Evolutionary conservation across 192 early-diverging fungal genomes (phyloP), one percentile per base, ranked within the genome.

Genomic region (Ambispora gerdemannii): DNA sequence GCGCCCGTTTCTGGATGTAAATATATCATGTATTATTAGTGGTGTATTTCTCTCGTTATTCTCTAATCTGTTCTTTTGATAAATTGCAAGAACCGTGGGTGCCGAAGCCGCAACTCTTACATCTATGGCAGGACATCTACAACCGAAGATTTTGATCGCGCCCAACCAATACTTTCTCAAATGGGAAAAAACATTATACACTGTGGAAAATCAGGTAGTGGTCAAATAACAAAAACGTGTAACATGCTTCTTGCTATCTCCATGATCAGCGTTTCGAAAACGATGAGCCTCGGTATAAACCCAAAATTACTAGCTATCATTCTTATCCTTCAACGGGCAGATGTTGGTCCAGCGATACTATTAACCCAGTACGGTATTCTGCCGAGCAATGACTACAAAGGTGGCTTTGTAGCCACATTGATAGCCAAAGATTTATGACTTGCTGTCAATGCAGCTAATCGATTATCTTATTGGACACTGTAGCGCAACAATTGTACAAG

Each of bases 341-440:
- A 25, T 94, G 92, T 82, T 98, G 96, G 95, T 87, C 87, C 60
- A 91, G 92, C 34, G 96, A 97, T 62, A 91, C 89, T 3, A 91
- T 94, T 69, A 95, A 96, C 73, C 96, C 95, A 32, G 84, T 84
- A 47, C 96, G 88, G 83, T 51, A 90, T 91, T 13, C 94, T 95
- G 2, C 83, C 92, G 11, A 82, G 84, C 27, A 83, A 87, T 17
- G 88, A 82, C 33, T 98, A 97, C 75, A 79, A 83, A 34, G 95
- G 94, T 70, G 96, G 96, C 35, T 98, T 98, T 77, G 93, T 90
- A 31, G 86, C 90, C 31, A 79, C 80, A 19, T 76, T 98, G 70
- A 96, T 96, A 91, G 87, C 89, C 31, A 98, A 98, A 85, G 96
- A 98, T 76, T 71, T 97, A 77, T 86, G 91, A 2, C 78, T 98